A percentile compares a stretch with the other conserved stretches of the same genome.
Conservation (phyloP, 139 green algal species). For the Coelastrella sp. region DNA sequence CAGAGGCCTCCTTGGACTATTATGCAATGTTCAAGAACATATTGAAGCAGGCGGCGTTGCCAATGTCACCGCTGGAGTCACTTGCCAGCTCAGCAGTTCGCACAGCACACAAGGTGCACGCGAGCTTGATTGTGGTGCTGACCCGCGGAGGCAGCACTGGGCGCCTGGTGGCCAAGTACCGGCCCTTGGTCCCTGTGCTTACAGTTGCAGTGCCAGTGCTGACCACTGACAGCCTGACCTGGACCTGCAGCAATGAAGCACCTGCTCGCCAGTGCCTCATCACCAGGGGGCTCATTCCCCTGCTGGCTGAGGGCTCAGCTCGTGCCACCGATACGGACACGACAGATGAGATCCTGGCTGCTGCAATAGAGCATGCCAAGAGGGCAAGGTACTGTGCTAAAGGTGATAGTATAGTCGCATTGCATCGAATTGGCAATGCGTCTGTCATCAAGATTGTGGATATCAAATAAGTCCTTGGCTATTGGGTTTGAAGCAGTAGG, state of each 20-base stretch:
- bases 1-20: constrained; percentile 94
- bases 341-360: constrained; percentile 91
- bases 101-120: constrained; percentile 95
- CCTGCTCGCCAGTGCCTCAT: constrained; percentile 83
- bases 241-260: constrained; percentile 90
- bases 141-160: constrained; percentile 91
- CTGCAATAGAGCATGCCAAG: constrained; percentile 90
- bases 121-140: constrained; percentile 92
- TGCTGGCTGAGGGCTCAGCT: constrained; percentile 92
- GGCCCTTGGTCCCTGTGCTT: constrained; percentile 89
- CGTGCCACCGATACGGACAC: constrained; percentile 92
- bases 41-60: constrained; percentile 76
- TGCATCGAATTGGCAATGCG: constrained; percentile 95
- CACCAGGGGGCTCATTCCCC: constrained; percentile 87
- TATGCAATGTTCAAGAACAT: constrained; percentile 92
- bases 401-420: constrained; percentile 91
- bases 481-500: too few species aligned
- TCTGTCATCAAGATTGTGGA: constrained; percentile 97
- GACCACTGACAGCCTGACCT: constrained; percentile 87
- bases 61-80: constrained; percentile 95
- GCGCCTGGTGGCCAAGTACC: constrained; percentile 94
- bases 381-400: constrained; percentile 75
- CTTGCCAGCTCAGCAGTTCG: constrained; percentile 95
- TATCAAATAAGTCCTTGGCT: constrained; percentile 64
- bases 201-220: constrained; percentile 91